These are phyloP conservation scores for Zygotorulaspora danielsina DNA, from an alignment of 805 yeast species.

Conservation along the genomic window DNA sequence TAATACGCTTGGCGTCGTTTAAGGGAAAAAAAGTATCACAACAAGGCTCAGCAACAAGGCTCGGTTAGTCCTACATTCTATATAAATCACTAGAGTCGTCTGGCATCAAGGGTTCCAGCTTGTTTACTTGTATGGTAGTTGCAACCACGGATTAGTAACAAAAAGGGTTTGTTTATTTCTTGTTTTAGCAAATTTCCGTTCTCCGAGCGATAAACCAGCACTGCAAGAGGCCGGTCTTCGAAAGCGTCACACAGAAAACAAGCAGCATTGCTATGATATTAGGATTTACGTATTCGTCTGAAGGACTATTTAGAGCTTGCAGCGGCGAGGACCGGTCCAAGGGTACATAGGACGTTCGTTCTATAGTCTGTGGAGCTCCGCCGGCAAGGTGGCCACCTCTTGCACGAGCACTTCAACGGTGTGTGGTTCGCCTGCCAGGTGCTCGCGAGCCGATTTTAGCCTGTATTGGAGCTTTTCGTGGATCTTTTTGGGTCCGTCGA, in stretches of 20 bases:
- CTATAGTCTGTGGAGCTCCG: too few relatives aligned
- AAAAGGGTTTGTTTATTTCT: neutral
- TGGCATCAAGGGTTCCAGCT: too few relatives aligned
- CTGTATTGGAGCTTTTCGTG: constrained; percentile 10
- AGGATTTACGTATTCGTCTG: neutral
- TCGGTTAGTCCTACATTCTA: neutral
- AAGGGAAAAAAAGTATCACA: too few relatives aligned
- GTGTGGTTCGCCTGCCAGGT: neutral
- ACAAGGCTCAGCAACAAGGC: too few relatives aligned
- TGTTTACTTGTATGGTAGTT: too few relatives aligned
- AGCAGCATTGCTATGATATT: neutral
- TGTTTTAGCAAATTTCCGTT: neutral
- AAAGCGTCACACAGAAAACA: too few relatives aligned
- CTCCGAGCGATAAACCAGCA: neutral
- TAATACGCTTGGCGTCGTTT: neutral
- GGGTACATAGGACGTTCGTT: too few relatives aligned
- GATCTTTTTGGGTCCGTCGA: constrained; percentile 3
- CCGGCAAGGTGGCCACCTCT: constrained; percentile 2
- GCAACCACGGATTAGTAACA: neutral
- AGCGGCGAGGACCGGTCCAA: too few relatives aligned
- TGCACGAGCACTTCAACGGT: constrained; percentile 1
- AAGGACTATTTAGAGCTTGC: neutral
- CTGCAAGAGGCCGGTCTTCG: too few relatives aligned
- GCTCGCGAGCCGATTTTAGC: constrained; percentile 7
- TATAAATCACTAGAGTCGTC: too few relatives aligned